phyloP scores from a whole-genome alignment of 176 grass and related monocot species.

The Eleusine indica region DNA sequence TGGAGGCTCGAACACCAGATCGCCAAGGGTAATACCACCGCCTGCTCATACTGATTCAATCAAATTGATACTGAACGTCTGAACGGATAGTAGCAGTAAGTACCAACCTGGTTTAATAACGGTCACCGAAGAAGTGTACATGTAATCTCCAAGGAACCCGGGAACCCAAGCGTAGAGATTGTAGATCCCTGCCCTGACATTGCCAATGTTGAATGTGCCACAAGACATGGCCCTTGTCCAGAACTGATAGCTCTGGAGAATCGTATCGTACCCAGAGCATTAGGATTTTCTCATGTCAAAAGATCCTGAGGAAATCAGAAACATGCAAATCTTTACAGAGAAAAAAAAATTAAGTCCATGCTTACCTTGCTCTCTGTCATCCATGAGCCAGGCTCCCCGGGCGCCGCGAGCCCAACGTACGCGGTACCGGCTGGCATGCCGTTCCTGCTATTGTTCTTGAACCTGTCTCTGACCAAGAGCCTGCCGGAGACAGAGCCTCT shows the following conservation, averaged over 20 bases:
- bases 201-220: constrained; percentile 55
- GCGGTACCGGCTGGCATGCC: constrained; percentile 25
- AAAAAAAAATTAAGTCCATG: neutral
- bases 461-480: constrained; percentile 48
- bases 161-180: constrained; percentile 80
- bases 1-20: constrained; percentile 62
- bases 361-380: constrained; percentile 57
- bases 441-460: neutral
- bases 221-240: constrained; percentile 47
- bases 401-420: constrained; percentile 56
- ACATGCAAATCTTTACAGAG: neutral
- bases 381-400: constrained; percentile 58
- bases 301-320: neutral
- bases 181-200: constrained; percentile 60
- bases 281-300: neutral
- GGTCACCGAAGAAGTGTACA: constrained; percentile 34
- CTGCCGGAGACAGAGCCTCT: constrained; percentile 50
- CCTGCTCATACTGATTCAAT: neutral
- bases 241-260: constrained; percentile 64
- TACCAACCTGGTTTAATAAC: constrained; percentile 52
- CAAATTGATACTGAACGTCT: too few relatives aligned
- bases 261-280: too few relatives aligned
- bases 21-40: constrained; percentile 30
- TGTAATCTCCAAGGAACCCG: constrained; percentile 69
- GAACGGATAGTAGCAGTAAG: neutral